Evolutionary conservation across 805 yeast genomes (phyloP), one percentile per base, ranked within the genome.

Genomic region (Monosporozyma siamensis): DNA sequence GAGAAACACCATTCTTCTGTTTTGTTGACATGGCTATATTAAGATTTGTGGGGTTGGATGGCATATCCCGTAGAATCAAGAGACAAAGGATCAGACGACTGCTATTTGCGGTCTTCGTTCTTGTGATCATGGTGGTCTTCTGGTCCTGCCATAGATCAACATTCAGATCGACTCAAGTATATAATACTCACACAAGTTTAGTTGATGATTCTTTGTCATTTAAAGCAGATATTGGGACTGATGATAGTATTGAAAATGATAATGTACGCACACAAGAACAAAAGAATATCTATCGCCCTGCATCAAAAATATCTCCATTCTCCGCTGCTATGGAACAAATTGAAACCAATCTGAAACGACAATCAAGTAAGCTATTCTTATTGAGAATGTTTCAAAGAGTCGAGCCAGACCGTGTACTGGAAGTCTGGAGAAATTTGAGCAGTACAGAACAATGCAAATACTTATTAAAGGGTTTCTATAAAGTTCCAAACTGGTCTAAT

Each of bases 401-500:
- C 3, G n/a, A 3, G 10, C 23, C 35, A 18, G 35, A 32, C 11
- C 17, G 18, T 14, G 10, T 32, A 18, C 17, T 18, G 23, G 20
- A 27, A 7, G 35, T 6, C 10, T 41, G 44, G 44, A 12, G 17
- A 14, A 6, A n/a, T 14, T 17, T 25, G 4, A 21, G 12, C 10
- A 18, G 9, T 7, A 29, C 20, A 21, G 37, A 41, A 2, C 44
- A 39, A 35, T 43, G 42, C 39, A 30, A 23, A 23, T 20, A 34
- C 14, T n/a, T 43, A 6, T 26, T 34, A 6, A 35, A 34, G 4
- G 45, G 45, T 2, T 21, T 43, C 25, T 43, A 39, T 27, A 18
- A 27, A 22, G 22, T 26, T n/a, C 40, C 38, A 12, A 27, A 23
- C 15, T 41, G 44, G 44, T 22, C 30, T 7, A 41, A 41, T 26